phyloP scores from a whole-genome alignment of 2,329 filamentous ascomycete genomes.

The Piedraia hortae region DNA sequence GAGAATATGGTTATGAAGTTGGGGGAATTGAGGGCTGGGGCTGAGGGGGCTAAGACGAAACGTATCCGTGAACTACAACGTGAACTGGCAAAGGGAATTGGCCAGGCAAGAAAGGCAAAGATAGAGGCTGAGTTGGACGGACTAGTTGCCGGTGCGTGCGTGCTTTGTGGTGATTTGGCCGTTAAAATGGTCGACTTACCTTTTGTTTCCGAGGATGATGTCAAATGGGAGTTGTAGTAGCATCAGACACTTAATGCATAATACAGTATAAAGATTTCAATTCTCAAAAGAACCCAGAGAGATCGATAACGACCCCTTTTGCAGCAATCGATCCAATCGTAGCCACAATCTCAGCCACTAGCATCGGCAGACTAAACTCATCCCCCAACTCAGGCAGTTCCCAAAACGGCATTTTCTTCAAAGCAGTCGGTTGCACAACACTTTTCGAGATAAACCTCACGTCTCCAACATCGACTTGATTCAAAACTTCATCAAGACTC shows the following conservation, averaged over 20 bases:
- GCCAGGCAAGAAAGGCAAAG: slow-evolving; percentile 50
- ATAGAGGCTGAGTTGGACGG: slow-evolving; percentile 73
- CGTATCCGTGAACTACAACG: slow-evolving; percentile 66
- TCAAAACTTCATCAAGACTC: slow-evolving; percentile 25
- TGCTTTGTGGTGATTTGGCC: slow-evolving; percentile 80
- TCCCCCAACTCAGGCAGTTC: slow-evolving; percentile 8
- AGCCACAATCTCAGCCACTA: slow-evolving; percentile 23
- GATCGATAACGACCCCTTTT: slow-evolving; percentile 29
- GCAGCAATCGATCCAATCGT: slow-evolving; percentile 17
- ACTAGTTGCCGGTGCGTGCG: slow-evolving; percentile 72
- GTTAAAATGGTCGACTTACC: slow-evolving; percentile 88
- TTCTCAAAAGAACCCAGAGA: no score
- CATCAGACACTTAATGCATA: no score
- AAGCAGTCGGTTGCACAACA: slow-evolving; percentile 7
- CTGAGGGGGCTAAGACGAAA: slow-evolving; percentile 47
- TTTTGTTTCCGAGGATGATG: slow-evolving; percentile 49
- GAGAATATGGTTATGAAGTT: slow-evolving; percentile 65
- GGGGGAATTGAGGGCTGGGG: slow-evolving; percentile 41
- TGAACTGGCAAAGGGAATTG: slow-evolving; percentile 45
- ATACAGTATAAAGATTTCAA: no score
- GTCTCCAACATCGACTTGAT: slow-evolving; percentile 24
- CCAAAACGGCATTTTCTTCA: slow-evolving; percentile 32
- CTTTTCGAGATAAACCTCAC: slow-evolving; percentile 1
- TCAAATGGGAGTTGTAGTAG: slow-evolving; percentile 54
- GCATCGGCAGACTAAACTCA: slow-evolving; percentile 27